phyloP scores from a whole-genome alignment of 306 rosid genomes.

The Nissolia schottii region DNA sequence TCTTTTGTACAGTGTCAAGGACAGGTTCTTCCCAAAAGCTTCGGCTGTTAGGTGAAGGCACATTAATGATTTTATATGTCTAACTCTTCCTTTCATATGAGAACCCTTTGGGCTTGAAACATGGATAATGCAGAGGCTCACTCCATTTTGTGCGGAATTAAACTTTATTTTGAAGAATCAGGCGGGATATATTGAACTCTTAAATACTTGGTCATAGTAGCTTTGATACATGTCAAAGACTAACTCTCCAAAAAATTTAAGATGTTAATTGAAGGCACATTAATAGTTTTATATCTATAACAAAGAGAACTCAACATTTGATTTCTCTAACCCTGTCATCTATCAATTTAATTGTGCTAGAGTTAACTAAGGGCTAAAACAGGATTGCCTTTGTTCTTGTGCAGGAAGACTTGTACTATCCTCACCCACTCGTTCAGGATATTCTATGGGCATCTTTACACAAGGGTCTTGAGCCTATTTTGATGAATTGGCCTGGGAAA shows the following conservation, averaged over 20 bases:
- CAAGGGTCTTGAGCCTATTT: conserved; percentile 61
- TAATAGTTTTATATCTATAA: conserved; percentile 10
- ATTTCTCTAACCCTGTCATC: conserved; percentile 10
- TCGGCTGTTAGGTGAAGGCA: neutral
- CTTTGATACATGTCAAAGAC: neutral
- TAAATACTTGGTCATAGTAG: neutral
- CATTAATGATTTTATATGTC: neutral
- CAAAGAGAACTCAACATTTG: conserved; percentile 4
- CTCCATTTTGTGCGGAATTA: neutral
- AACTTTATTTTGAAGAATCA: neutral
- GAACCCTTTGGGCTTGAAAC: conserved; percentile 2
- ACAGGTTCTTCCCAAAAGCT: neutral
- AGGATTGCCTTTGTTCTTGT: conserved; percentile 24
- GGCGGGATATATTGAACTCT: neutral
- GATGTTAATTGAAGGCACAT: neutral
- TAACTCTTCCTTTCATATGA: neutral
- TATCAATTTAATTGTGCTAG: conserved; percentile 20
- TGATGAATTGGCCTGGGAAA: conserved; percentile 86
- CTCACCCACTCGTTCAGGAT: conserved; percentile 83
- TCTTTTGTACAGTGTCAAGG: neutral
- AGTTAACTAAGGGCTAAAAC: conserved; percentile 7
- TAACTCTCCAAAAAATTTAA: neutral
- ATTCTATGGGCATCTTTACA: conserved; percentile 83
- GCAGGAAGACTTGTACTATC: conserved; percentile 92
- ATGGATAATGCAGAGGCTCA: neutral